phyloP scores from a whole-genome alignment of 805 yeast genomes.

The Cyberlindnera misumaiensis region DNA sequence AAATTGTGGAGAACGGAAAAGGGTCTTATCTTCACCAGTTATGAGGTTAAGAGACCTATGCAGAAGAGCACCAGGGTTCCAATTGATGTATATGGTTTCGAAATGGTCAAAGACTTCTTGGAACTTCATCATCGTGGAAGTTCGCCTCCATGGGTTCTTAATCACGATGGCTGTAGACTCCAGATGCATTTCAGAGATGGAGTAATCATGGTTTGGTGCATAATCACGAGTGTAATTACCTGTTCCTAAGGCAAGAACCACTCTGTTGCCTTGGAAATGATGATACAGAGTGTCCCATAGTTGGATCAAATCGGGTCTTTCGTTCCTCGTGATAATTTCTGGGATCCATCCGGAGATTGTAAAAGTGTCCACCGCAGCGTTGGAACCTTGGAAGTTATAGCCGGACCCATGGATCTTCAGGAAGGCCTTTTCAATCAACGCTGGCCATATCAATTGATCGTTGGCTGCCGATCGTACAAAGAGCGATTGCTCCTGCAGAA shows the following conservation, averaged over 20 bases:
- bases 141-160: slow-evolving; percentile 40
- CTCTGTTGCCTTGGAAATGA: slow-evolving; percentile 27
- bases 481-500: slow-evolving; percentile 9
- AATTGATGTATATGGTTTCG: slow-evolving; percentile 53
- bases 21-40: slow-evolving; percentile 19
- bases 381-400: slow-evolving; percentile 65
- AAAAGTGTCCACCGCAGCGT: slow-evolving; percentile 64
- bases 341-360: slow-evolving; percentile 71
- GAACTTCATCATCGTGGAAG: slow-evolving; percentile 15
- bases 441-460: slow-evolving; percentile 45
- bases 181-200: slow-evolving; percentile 37
- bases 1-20: slow-evolving; percentile 38
- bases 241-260: slow-evolving; percentile 65
- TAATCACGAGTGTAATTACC: slow-evolving; percentile 33
- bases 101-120: slow-evolving; percentile 33
- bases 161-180: slow-evolving; percentile 22
- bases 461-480: slow-evolving; percentile 15
- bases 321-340: slow-evolving; percentile 36
- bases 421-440: slow-evolving; percentile 72
- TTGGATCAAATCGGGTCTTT: slow-evolving; percentile 25
- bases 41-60: slow-evolving; percentile 23
- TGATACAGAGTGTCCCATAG: slow-evolving; percentile 30
- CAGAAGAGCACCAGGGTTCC: slow-evolving; percentile 41
- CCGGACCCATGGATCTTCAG: slow-evolving; percentile 47
- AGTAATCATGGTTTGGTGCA: slow-evolving; percentile 64